phyloP scores from a whole-genome alignment of 1,284 basidiomycete genomes.

The Rhodotorula sp. region DNA sequence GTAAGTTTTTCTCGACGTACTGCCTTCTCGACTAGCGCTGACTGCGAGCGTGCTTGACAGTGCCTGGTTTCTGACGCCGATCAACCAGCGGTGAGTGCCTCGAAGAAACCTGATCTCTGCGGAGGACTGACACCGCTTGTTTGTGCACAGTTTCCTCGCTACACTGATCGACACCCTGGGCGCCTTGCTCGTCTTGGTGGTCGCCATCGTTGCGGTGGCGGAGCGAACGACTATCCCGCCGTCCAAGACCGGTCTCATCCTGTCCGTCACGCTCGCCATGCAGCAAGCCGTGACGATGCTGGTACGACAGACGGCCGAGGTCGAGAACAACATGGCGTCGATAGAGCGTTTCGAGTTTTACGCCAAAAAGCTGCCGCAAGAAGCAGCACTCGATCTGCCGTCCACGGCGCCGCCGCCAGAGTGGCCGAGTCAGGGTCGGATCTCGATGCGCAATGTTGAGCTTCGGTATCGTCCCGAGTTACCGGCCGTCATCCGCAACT shows the following conservation, averaged over 20 bases:
- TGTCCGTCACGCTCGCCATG: slow-evolving; percentile 18
- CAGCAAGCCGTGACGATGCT: slow-evolving; percentile 30
- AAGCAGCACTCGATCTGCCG: slow-evolving; percentile 18
- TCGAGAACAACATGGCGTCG: slow-evolving; percentile 49
- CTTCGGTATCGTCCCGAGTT: slow-evolving; percentile 56
- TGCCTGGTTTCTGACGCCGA: slow-evolving; percentile 49
- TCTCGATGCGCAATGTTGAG: slow-evolving; percentile 49
- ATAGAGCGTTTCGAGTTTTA: slow-evolving; percentile 49
- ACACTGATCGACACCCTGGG: slow-evolving; percentile 54
- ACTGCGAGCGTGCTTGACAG: not conserved
- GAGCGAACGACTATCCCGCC: slow-evolving; percentile 22
- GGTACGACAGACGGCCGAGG: slow-evolving; percentile 48
- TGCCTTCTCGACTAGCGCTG: not conserved
- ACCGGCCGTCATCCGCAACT: slow-evolving; percentile 54
- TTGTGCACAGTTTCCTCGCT: slow-evolving; percentile 45
- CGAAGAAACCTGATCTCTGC: too few relatives aligned
- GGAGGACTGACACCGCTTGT: too few relatives aligned
- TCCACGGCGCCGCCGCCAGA: slow-evolving; percentile 40
- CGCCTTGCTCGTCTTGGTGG: slow-evolving; percentile 48
- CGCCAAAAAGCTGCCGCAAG: slow-evolving; percentile 46
- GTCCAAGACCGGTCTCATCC: slow-evolving; percentile 26
- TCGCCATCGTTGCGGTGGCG: slow-evolving; percentile 26
- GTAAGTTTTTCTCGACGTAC: slow-evolving; percentile 41
- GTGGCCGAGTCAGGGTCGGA: slow-evolving; percentile 49
- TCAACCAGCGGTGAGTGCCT: slow-evolving; percentile 47